Conservation (phyloP, 129 eudicot genomes). For the Lonicera japonica region DNA sequence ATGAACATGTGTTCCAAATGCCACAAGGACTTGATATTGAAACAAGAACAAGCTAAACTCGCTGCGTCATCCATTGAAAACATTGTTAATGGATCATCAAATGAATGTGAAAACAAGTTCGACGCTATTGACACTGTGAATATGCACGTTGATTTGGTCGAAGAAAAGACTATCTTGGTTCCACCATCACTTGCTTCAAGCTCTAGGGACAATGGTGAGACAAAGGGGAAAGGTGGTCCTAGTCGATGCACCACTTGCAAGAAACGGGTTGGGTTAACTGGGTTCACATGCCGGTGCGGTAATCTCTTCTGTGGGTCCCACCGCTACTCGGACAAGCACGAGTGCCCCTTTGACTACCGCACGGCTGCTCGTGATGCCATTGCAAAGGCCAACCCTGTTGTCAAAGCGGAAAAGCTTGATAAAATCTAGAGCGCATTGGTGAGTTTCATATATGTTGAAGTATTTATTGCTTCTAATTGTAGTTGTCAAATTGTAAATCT, state of each 20-base stretch:
- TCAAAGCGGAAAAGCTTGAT: slow-evolving; percentile 67
- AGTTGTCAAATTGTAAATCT: too few relatives aligned
- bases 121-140: slow-evolving; percentile 19
- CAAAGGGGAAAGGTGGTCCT: slow-evolving; percentile 46
- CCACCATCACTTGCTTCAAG: slow-evolving; percentile 22
- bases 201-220: slow-evolving; percentile 26
- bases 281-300: slow-evolving; percentile 69
- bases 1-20: slow-evolving; percentile 90
- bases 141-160: slow-evolving; percentile 26
- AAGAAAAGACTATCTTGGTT: slow-evolving; percentile 15
- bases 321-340: slow-evolving; percentile 69
- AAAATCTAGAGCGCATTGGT: slow-evolving; percentile 33
- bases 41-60: slow-evolving; percentile 67
- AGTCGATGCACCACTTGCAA: slow-evolving; percentile 50
- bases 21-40: slow-evolving; percentile 57
- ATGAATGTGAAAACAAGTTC: slow-evolving; percentile 14
- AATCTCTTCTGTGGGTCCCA: slow-evolving; percentile 61
- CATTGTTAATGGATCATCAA: slow-evolving; percentile 36
- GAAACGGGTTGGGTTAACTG: slow-evolving; percentile 63
- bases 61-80: slow-evolving; percentile 59
- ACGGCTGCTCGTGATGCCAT: slow-evolving; percentile 57
- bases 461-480: neutral
- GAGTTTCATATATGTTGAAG: neutral
- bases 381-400: slow-evolving; percentile 67
- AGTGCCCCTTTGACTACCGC: slow-evolving; percentile 59